Evolutionary conservation across 306 rosid genomes (phyloP).

Genomic region (Castanea sativa): DNA sequence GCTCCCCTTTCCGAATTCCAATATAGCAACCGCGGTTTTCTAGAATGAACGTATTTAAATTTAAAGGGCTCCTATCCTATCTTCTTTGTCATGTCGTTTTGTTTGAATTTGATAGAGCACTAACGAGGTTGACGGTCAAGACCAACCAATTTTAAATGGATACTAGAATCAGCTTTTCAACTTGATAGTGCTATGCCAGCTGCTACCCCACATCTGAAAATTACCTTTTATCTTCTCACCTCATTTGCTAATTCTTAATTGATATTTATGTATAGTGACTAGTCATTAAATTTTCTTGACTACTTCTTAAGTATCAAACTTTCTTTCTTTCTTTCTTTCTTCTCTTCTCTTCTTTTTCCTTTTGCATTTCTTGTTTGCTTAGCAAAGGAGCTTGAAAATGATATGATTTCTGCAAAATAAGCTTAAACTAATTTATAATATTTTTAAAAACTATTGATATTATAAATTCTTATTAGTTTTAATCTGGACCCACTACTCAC

Average conservation of each 20-base stretch:
- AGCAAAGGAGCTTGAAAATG: too few relatives aligned
- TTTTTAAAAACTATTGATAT: too few relatives aligned
- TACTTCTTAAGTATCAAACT: background rate
- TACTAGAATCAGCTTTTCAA: conserved; percentile 31
- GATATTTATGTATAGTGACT: background rate
- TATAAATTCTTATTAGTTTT: rapidly evolving
- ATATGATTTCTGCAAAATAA: too few relatives aligned
- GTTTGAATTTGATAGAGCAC: background rate
- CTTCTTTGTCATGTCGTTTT: background rate
- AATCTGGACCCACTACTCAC: rapidly evolving
- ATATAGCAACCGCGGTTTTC: background rate
- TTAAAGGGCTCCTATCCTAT: background rate
- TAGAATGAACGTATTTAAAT: background rate
- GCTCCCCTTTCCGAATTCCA: background rate
- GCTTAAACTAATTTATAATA: too few relatives aligned
- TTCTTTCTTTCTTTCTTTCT: background rate
- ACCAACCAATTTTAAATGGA: conserved; percentile 23
- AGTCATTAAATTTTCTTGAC: background rate
- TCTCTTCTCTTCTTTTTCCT: background rate
- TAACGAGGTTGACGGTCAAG: conserved; percentile 12
- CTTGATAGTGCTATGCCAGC: conserved; percentile 32
- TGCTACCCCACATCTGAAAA: conserved; percentile 30
- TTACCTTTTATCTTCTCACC: conserved; percentile 31
- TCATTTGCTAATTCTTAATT: conserved; percentile 3
- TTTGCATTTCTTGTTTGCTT: background rate